Evolutionary conservation across 23 red algal species (phyloP), one percentile per base, ranked within the genome.

Genomic region (Agarophyton chilense): DNA sequence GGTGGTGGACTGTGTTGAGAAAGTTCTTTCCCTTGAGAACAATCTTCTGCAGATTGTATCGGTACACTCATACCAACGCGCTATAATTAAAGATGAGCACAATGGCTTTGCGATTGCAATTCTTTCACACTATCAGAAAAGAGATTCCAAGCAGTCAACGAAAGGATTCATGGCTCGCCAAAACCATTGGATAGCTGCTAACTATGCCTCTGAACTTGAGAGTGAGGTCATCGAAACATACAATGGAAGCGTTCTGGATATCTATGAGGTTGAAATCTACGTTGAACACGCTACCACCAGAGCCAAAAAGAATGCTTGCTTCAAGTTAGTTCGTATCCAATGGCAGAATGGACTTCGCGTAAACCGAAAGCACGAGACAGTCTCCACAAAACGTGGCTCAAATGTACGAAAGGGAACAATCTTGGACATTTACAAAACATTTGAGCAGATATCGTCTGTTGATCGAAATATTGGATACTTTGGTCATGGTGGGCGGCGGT

Each of bases 391-490:
- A n/a, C n/a, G 56, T 19, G 21, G 6, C 10, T 13, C 19, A 62
- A 62, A 22, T 62, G 56, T 24, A 22, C 67, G 22, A 42, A 74
- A 9, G 39, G 35, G 35, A 42, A 10, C 38, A 38, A 10, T 74
- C 11, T 24, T 17, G 39, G 67, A 42, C 33, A 74, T 10, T 8
- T 46, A 49, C n/a, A 74, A 74, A 21, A 42, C 35, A 7, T 46
- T 49, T 24, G 67, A 74, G 67, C 32, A 8, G 13, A 42, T 74
- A 42, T 74, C 67, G 7, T 74, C 13, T 40, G 67, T 74, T 14
- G 43, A 74, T 14, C 67, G 67, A 8, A 49, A 46, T 7, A 74
- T 74, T 74, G 67, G 67, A 8, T 74, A 46, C 43, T 74, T 74
- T 74, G 67, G 10, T 42, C 29, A 74, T 49, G 13, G 7, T n/a